These are phyloP conservation scores for Microascus cirrosus DNA, from an alignment of 2,329 filamentous ascomycete genomes.

Conservation along the genomic window DNA sequence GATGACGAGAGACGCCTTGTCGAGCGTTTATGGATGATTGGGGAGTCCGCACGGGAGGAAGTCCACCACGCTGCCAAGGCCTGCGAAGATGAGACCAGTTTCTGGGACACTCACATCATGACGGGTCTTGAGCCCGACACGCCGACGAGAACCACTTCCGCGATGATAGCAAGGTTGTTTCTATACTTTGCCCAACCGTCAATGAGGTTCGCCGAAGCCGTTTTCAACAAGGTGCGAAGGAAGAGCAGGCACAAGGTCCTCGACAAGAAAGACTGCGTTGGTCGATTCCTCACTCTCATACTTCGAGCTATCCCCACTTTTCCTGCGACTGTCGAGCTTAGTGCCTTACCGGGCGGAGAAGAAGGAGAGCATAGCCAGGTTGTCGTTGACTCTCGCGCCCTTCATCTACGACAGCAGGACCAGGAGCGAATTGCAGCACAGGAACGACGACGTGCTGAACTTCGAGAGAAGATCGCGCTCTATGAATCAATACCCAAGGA, in stretches of 20 bases:
- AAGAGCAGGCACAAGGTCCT: not conserved
- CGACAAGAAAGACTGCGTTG: not conserved
- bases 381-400: not conserved
- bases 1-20: not conserved
- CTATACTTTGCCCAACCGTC: not conserved
- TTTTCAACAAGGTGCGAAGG: not conserved
- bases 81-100: not conserved
- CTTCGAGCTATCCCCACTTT: not conserved
- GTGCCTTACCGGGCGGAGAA: not conserved
- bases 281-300: not conserved
- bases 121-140: not conserved
- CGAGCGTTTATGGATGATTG: not conserved
- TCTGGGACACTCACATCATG: slow-evolving; percentile 3
- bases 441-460: slow-evolving; percentile 35
- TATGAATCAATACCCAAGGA: slow-evolving; percentile 30
- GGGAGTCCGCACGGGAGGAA: not conserved
- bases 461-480: slow-evolving; percentile 32
- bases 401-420: slow-evolving; percentile 35
- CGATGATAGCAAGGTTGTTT: slow-evolving; percentile 1
- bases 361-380: not conserved
- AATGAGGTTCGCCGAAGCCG: not conserved
- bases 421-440: slow-evolving; percentile 40
- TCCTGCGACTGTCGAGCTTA: not conserved
- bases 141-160: not conserved
- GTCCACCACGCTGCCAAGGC: not conserved